Evolutionary conservation across 2,329 filamentous ascomycete species (phyloP).

Genomic region (Calonectria pauciramosa): DNA sequence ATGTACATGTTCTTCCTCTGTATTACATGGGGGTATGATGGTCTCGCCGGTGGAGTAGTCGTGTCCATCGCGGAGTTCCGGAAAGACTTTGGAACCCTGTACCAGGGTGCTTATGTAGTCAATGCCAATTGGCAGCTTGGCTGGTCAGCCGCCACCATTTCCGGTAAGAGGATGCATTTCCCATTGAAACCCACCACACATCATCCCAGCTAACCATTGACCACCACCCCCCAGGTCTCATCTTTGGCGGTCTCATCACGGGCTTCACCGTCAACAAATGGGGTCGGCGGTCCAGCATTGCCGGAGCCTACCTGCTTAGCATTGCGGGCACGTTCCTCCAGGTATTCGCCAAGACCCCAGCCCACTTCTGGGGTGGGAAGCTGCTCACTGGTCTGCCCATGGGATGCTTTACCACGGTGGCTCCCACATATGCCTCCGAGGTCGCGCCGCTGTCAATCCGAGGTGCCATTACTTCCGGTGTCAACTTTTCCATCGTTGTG

Average conservation of each 20-base stretch:
- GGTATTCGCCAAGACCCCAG: conserved; percentile 6
- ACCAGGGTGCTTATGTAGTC: conserved; percentile 15
- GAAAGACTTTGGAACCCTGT: conserved; percentile 19
- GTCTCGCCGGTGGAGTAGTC: conserved; percentile 13
- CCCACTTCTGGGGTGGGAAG: conserved; percentile 13
- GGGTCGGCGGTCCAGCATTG: conserved; percentile 8
- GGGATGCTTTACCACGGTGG: conserved; percentile 37
- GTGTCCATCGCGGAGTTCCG: conserved; percentile 22
- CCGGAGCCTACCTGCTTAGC: background rate
- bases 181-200: background rate
- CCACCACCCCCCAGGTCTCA: background rate
- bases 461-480: conserved; percentile 39
- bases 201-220: background rate
- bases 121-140: conserved; percentile 24
- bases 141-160: background rate
- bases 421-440: conserved; percentile 40
- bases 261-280: conserved; percentile 11
- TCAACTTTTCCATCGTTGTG: conserved; percentile 44
- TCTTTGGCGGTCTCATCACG: conserved; percentile 6
- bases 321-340: conserved; percentile 20
- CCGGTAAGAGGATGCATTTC: background rate
- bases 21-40: conserved; percentile 22
- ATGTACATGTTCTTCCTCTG: conserved; percentile 27
- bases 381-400: conserved; percentile 27
- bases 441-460: conserved; percentile 43